These are phyloP conservation scores for Zygosaccharomyces bailii DNA, from an alignment of 805 yeast genomes.

Conservation along the genomic window DNA sequence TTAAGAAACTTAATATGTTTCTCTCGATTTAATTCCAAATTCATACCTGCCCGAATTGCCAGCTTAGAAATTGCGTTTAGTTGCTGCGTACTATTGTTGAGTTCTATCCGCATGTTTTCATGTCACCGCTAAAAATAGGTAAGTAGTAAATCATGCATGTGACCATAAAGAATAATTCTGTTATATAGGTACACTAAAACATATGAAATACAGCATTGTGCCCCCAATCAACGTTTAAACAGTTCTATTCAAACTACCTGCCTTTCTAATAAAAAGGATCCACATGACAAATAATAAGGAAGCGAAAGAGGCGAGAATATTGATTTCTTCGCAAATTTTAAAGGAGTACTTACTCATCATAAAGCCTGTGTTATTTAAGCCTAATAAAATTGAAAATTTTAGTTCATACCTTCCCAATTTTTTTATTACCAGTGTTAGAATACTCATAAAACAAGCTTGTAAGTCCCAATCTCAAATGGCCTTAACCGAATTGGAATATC, in stretches of 20 bases:
- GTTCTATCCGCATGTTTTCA: no score
- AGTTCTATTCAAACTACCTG: no score
- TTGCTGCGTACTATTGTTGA: not conserved
- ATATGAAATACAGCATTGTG: no score
- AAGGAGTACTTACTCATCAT: not conserved
- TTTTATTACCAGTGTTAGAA: no score
- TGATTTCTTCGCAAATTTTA: no score
- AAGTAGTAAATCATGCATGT: not conserved
- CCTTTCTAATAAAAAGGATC: no score
- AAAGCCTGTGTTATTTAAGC: not conserved
- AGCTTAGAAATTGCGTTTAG: not conserved
- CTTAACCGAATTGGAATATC: conserved; percentile 48
- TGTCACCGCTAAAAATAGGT: no score
- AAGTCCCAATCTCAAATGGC: conserved; percentile 72
- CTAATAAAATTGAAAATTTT: not conserved
- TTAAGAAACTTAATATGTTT: conserved; percentile 44
- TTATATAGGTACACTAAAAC: no score
- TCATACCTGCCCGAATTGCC: not conserved
- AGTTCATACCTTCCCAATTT: no score
- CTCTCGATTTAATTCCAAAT: not conserved
- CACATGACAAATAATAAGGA: no score
- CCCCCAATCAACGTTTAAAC: not conserved
- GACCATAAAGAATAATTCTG: no score
- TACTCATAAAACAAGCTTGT: conserved; percentile 32
- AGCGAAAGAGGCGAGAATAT: no score